Conservation (phyloP, 306 rosid genomes). For the Medicago ruthenica region DNA sequence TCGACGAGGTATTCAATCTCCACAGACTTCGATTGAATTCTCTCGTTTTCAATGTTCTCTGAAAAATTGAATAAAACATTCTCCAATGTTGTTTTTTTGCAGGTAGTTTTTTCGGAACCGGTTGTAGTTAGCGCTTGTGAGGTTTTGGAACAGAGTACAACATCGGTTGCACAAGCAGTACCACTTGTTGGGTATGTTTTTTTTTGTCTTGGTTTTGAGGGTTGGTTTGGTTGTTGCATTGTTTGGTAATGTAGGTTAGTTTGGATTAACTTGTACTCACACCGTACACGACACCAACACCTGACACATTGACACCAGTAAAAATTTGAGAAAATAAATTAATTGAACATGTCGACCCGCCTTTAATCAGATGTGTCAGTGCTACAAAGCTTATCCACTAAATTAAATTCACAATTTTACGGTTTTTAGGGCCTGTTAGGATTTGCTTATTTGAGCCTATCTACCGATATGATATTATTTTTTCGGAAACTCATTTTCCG, state of each 20-base stretch:
- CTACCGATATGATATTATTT: too few species aligned
- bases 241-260: background rate
- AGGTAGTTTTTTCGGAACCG: slow-evolving; percentile 89
- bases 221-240: slow-evolving; percentile 8
- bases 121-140: slow-evolving; percentile 92
- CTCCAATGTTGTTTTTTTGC: slow-evolving; percentile 15
- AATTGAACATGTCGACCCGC: too few species aligned
- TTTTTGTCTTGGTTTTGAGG: background rate
- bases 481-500: too few species aligned
- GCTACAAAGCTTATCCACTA: background rate
- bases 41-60: slow-evolving; percentile 13
- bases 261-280: background rate
- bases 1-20: slow-evolving; percentile 76
- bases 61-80: background rate
- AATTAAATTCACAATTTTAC: background rate
- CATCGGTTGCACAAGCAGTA: slow-evolving; percentile 81
- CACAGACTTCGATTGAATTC: too few species aligned
- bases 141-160: slow-evolving; percentile 89
- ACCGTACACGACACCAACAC: too few species aligned
- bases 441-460: background rate
- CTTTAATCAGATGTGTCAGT: too few species aligned
- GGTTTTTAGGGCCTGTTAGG: background rate
- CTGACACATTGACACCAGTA: too few species aligned
- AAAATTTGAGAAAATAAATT: too few species aligned
- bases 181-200: slow-evolving; percentile 78